Evolutionary conservation across 176 grass and related monocot genomes (phyloP).

Genomic region (Juncus effusus): DNA sequence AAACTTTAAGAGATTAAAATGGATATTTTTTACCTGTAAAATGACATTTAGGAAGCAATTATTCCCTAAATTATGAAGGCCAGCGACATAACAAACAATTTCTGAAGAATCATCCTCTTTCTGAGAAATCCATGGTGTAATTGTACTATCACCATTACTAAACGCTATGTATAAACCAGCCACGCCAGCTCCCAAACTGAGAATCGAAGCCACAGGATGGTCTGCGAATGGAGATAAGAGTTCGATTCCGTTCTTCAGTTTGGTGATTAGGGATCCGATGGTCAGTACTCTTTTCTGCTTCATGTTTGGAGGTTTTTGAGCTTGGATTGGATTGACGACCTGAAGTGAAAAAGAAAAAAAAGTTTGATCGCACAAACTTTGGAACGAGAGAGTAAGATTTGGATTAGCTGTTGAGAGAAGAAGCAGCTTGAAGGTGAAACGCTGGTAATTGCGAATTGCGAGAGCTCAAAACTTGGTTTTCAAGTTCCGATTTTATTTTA

Average conservation of each 20-base stretch:
- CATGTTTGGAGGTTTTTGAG: background rate
- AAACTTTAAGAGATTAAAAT: background rate
- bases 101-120: constrained; percentile 29
- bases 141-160: constrained; percentile 24
- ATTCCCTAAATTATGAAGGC: constrained; percentile 84
- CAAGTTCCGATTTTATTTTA: too few species aligned
- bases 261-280: constrained; percentile 4
- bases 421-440: too few species aligned
- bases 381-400: too few species aligned
- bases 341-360: too few species aligned
- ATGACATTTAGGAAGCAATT: constrained; percentile 99
- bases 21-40: constrained; percentile 51
- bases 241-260: constrained; percentile 10
- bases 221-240: constrained; percentile 6
- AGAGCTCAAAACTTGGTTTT: too few species aligned
- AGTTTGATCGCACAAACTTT: too few species aligned
- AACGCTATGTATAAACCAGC: constrained; percentile 48
- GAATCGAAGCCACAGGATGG: constrained; percentile 36
- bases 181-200: constrained; percentile 61
- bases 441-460: too few species aligned
- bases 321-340: too few species aligned
- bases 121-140: constrained; percentile 27
- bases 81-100: constrained; percentile 47
- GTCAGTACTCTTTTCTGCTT: constrained; percentile 3
- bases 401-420: too few species aligned